phyloP scores from a whole-genome alignment of 805 yeast genomes.

The Lipomyces sp. region DNA sequence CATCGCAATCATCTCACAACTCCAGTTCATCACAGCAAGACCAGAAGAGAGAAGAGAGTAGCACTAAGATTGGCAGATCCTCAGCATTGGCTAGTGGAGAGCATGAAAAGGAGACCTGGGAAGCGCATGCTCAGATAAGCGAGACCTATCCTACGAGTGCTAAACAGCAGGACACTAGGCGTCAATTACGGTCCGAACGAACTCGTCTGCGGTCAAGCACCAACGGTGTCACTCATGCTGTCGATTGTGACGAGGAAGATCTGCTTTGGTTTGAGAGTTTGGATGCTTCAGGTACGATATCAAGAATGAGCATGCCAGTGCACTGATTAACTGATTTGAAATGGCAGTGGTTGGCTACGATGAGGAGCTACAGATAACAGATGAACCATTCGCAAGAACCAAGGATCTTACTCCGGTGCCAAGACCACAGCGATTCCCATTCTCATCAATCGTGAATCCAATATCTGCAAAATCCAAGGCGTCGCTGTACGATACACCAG shows the following conservation, averaged over 20 bases:
- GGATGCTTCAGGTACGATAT: constrained; percentile 12
- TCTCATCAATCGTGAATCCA: neutral
- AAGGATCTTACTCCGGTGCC: neutral
- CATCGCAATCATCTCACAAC: constrained; percentile 1
- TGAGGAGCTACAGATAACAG: constrained; percentile 11
- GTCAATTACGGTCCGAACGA: constrained; percentile 9
- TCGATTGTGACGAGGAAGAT: constrained; percentile 11
- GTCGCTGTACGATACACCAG: constrained; percentile 7
- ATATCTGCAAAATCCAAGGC: constrained; percentile 2
- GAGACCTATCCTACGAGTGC: neutral
- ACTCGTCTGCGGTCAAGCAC: neutral
- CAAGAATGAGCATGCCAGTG: neutral
- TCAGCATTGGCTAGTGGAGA: too few species aligned
- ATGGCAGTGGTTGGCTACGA: constrained; percentile 18
- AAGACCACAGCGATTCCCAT: neutral
- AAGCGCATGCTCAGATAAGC: neutral
- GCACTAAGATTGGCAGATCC: too few species aligned
- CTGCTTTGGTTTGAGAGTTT: constrained; percentile 29
- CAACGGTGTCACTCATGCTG: neutral
- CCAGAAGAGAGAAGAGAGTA: neutral
- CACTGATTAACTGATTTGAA: neutral
- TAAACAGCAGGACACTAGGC: neutral
- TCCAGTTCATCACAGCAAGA: neutral
- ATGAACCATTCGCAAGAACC: constrained; percentile 7
- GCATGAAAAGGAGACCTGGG: neutral